These are phyloP conservation scores for Erysimum cheiranthoides DNA, from an alignment of 345 rosid species.

Conservation along the genomic window DNA sequence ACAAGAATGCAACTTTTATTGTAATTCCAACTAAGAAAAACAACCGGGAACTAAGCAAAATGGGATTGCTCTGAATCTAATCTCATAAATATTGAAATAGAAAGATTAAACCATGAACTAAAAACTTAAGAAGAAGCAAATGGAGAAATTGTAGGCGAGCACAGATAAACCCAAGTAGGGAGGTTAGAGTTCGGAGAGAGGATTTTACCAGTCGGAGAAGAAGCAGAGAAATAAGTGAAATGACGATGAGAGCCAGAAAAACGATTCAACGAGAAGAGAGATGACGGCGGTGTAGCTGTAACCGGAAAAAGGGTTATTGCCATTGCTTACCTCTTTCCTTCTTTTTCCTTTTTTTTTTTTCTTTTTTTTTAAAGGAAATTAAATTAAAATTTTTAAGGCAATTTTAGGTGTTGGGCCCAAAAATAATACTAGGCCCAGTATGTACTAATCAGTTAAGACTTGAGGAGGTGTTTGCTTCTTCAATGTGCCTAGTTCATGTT, in stretches of 20 bases:
- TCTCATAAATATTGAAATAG: not conserved
- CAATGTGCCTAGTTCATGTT: not conserved
- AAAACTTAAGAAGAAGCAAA: constrained; percentile 12
- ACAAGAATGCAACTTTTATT: not conserved
- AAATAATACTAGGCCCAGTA: constrained; percentile 17
- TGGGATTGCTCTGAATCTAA: no score
- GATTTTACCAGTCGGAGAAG: constrained; percentile 54
- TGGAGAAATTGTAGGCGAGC: not conserved
- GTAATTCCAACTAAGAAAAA: not conserved
- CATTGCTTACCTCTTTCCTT: constrained; percentile 7
- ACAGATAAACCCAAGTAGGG: not conserved
- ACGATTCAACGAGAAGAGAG: constrained; percentile 49
- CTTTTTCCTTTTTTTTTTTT: not conserved
- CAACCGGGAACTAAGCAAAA: no score
- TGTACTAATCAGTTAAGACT: not conserved
- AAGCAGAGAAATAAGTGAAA: constrained; percentile 38
- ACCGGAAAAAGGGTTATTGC: constrained; percentile 54
- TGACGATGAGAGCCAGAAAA: constrained; percentile 43
- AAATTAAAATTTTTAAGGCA: not conserved
- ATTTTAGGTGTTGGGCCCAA: constrained; percentile 17
- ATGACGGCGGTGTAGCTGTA: constrained; percentile 49
- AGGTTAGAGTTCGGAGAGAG: not conserved
- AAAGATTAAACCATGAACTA: not conserved
- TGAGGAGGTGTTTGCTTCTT: no score
- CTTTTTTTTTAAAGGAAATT: not conserved